Evolutionary conservation across 2,329 filamentous ascomycete genomes (phyloP).

Genomic region (Scytalidium sp.): DNA sequence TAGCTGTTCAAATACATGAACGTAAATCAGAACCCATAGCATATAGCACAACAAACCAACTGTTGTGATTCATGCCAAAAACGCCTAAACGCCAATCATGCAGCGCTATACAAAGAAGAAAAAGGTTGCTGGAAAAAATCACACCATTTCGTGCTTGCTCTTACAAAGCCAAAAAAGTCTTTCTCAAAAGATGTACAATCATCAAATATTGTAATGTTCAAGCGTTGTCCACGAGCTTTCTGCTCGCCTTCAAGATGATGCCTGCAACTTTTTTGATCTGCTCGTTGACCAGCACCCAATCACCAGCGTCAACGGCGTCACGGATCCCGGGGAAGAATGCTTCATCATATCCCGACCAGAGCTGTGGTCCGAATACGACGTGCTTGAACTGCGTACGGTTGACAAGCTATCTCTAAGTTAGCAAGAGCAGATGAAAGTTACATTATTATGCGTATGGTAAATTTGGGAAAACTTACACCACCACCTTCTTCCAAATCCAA

Average conservation of each 20-base stretch:
- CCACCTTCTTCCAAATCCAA: slow-evolving; percentile 70
- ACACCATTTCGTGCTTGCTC: neutral
- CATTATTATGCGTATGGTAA: too few relatives aligned
- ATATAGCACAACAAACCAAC: too few relatives aligned
- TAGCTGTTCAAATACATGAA: neutral
- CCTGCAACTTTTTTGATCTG: slow-evolving; percentile 70
- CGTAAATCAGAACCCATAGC: neutral
- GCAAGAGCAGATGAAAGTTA: slow-evolving; percentile 10
- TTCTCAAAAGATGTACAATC: too few relatives aligned
- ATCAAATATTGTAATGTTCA: neutral
- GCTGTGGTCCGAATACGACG: slow-evolving; percentile 79
- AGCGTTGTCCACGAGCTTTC: slow-evolving; percentile 23
- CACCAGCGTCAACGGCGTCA: slow-evolving; percentile 69
- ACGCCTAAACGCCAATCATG: neutral
- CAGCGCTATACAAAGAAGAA: neutral
- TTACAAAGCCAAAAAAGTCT: neutral
- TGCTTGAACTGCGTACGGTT: slow-evolving; percentile 94
- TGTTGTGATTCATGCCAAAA: neutral
- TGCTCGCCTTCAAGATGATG: slow-evolving; percentile 60
- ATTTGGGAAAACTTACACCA: slow-evolving; percentile 65
- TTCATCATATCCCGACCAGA: slow-evolving; percentile 68
- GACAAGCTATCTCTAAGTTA: slow-evolving; percentile 55
- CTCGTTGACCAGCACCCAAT: slow-evolving; percentile 66
- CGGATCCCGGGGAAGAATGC: slow-evolving; percentile 80
- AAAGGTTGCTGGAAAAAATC: too few relatives aligned